Evolutionary conservation across 768 basidiomycete genomes (phyloP).

Genomic region (Wakefieldia striispora): DNA sequence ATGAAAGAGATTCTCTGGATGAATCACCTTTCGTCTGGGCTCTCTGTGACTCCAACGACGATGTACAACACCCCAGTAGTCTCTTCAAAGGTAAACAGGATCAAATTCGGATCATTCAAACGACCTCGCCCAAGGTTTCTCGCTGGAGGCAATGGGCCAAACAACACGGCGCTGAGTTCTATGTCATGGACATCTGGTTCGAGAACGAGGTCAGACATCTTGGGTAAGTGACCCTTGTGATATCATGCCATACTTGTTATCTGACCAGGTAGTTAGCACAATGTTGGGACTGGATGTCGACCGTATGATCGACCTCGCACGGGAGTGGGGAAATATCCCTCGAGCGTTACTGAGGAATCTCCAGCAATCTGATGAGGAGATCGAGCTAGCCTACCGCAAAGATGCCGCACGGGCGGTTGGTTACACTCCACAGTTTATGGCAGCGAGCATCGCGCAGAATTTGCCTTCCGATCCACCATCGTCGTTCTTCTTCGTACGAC

Average conservation of each 20-base stretch:
- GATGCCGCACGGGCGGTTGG: too few species aligned
- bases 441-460: too few species aligned
- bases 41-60: not conserved
- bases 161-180: not conserved
- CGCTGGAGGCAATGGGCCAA: constrained; percentile 4
- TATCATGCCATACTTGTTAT: not conserved
- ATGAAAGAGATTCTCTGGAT: too few species aligned
- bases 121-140: not conserved
- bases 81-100: not conserved
- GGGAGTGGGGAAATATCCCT: not conserved
- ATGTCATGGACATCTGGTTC: not conserved
- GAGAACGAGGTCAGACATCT: not conserved
- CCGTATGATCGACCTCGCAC: not conserved
- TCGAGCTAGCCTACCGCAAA: not conserved
- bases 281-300: not conserved
- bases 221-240: not conserved
- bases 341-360: not conserved
- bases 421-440: too few species aligned
- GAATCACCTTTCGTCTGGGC: not conserved
- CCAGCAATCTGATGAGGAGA: not conserved
- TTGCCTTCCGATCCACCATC: too few species aligned
- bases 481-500: too few species aligned
- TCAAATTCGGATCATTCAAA: not conserved
- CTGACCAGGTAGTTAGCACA: not conserved
- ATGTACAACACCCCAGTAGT: not conserved